These are phyloP conservation scores for Blastocystis hominis DNA, from an alignment of 352 stramenopile species.

Conservation along the genomic window DNA sequence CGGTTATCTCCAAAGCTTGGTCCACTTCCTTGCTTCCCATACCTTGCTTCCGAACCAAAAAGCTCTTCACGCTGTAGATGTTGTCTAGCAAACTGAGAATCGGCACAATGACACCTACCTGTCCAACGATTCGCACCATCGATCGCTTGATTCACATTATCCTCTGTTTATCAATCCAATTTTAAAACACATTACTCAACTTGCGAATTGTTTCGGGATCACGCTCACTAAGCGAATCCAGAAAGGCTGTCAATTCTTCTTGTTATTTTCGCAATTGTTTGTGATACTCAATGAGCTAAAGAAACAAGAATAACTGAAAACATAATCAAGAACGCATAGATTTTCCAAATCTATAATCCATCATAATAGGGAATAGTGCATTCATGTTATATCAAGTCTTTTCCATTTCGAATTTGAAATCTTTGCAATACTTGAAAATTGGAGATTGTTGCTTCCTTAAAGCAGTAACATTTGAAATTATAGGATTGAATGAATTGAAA, in stretches of 20 bases:
- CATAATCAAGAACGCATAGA: too few species aligned
- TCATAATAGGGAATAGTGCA: too few species aligned
- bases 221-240: slow-evolving; percentile 30
- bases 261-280: not conserved
- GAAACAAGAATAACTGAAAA: too few species aligned
- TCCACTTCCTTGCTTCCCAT: slow-evolving; percentile 33
- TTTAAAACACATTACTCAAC: not conserved
- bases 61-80: slow-evolving; percentile 45
- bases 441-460: too few species aligned
- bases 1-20: slow-evolving; percentile 24
- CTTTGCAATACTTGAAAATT: too few species aligned
- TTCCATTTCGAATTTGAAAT: too few species aligned
- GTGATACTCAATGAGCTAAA: too few species aligned
- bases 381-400: too few species aligned
- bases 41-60: slow-evolving; percentile 41
- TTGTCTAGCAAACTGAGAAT: slow-evolving; percentile 11
- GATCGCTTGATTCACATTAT: slow-evolving; percentile 23
- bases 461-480: too few species aligned
- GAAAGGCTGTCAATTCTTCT: not conserved
- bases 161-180: not conserved
- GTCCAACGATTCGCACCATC: slow-evolving; percentile 51
- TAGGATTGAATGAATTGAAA: too few species aligned
- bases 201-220: slow-evolving; percentile 48
- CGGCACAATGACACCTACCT: not conserved
- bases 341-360: too few species aligned